Percentiles rank a stretch among this genome's conserved stretches.
Evolutionary conservation across 202 grass and related monocot species (phyloP).

Genomic region (Panicum hallii): DNA sequence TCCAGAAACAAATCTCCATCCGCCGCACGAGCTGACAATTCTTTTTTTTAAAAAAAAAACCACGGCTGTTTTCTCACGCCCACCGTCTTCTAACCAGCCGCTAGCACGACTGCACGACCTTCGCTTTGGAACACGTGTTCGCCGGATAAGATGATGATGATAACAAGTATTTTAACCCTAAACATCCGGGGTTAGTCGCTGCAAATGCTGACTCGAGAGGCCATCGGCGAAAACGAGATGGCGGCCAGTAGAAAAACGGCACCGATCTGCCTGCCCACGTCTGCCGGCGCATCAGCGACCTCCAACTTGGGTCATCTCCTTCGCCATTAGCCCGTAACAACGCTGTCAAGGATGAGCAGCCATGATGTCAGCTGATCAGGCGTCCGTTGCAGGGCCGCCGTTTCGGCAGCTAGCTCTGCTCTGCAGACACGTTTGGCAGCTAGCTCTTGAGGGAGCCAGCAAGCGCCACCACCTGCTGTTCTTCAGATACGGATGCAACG

Average conservation of each 20-base stretch:
- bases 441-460: not conserved
- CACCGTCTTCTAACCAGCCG: slow-evolving; percentile 1
- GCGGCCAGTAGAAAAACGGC: not conserved
- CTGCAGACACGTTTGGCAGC: not conserved
- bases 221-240: not conserved
- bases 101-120: not conserved
- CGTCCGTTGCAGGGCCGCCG: not conserved
- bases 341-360: not conserved
- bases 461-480: not conserved
- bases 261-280: not conserved
- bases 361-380: not conserved
- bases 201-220: slow-evolving; percentile 39
- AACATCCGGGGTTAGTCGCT: not conserved
- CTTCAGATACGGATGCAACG: slow-evolving; percentile 2
- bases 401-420: not conserved
- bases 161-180: slow-evolving; percentile 8
- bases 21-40: not conserved
- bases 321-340: not conserved
- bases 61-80: not conserved
- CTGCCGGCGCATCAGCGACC: slow-evolving; percentile 3
- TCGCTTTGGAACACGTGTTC: slow-evolving; percentile 20
- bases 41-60: not conserved
- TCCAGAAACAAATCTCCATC: not conserved
- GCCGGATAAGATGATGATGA: not conserved
- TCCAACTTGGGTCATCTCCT: not conserved